A percentile compares a stretch with the other conserved stretches of the same genome.
Evolutionary conservation across 1,139 yeast species (phyloP).

Genomic region (Pichia kudriavzevii): DNA sequence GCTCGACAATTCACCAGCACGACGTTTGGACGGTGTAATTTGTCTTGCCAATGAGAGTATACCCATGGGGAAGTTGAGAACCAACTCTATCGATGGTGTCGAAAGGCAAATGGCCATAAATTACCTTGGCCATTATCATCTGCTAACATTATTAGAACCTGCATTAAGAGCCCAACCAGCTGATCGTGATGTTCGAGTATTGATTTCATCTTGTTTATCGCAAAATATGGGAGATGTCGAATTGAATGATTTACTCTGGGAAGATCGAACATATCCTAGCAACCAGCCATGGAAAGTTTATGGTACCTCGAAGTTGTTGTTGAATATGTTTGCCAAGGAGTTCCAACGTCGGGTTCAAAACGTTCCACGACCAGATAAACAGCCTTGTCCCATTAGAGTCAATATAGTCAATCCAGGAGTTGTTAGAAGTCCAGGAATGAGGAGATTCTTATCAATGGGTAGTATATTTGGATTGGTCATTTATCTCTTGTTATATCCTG

Average conservation of each 20-base stretch:
- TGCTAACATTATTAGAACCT: conserved; percentile 72
- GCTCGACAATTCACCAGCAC: conserved; percentile 86
- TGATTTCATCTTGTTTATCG: conserved; percentile 68
- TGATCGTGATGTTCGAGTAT: conserved; percentile 82
- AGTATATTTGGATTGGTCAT: conserved; percentile 55
- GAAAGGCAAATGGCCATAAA: conserved; percentile 81
- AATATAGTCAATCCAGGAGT: conserved; percentile 85
- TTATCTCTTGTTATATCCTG: conserved; percentile 67
- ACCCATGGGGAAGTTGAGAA: conserved; percentile 59
- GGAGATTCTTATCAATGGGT: conserved; percentile 75
- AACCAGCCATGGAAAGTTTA: conserved; percentile 65
- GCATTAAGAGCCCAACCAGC: conserved; percentile 84
- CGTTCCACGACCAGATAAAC: conserved; percentile 34
- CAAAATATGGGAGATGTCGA: conserved; percentile 68
- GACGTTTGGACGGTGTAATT: conserved; percentile 80
- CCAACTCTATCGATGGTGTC: conserved; percentile 69
- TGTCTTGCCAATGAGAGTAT: conserved; percentile 81
- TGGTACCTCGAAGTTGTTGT: conserved; percentile 73
- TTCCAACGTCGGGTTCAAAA: conserved; percentile 55
- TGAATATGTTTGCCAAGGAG: conserved; percentile 68
- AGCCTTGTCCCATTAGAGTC: conserved; percentile 64
- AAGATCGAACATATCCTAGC: conserved; percentile 49
- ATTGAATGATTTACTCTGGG: conserved; percentile 60
- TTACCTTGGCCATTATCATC: conserved; percentile 72
- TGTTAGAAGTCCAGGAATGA: conserved; percentile 79